phyloP scores from a whole-genome alignment of 2,329 filamentous ascomycete species.

The Microsporum ferrugineum region DNA sequence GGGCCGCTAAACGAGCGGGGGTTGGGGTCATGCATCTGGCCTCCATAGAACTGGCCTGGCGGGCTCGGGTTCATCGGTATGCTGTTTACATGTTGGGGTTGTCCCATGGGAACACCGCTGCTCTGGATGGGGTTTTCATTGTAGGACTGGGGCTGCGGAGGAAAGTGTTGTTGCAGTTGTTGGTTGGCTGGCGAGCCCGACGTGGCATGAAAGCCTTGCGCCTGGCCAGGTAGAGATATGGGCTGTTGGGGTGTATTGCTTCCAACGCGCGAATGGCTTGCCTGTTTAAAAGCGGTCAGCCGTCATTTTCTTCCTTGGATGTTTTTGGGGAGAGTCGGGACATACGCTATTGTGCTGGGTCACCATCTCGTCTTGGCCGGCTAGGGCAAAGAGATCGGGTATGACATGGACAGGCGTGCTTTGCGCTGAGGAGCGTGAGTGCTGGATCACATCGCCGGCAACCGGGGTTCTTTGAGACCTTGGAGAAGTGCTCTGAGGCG shows the following conservation, averaged over 20 bases:
- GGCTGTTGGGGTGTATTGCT: constrained; percentile 2
- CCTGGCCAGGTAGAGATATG: not conserved
- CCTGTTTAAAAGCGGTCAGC: not conserved
- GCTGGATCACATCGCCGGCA: not conserved
- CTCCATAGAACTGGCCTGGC: constrained; percentile 7
- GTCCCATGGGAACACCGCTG: not conserved
- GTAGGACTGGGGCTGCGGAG: not conserved
- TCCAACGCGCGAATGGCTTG: not conserved
- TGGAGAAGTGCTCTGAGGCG: constrained; percentile 4
- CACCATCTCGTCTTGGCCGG: not conserved
- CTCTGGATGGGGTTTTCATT: not conserved
- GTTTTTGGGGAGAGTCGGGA: not conserved
- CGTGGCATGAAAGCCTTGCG: not conserved
- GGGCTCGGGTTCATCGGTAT: constrained; percentile 8
- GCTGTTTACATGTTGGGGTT: constrained; percentile 1
- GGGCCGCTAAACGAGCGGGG: not conserved
- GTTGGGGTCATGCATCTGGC: not conserved
- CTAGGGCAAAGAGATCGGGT: not conserved
- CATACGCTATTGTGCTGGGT: not conserved
- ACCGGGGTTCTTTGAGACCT: constrained; percentile 4
- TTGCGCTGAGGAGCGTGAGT: constrained; percentile 1
- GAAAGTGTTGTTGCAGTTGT: not conserved
- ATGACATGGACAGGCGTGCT: not conserved
- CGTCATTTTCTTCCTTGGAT: not conserved
- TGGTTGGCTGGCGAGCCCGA: not conserved